Conservation (phyloP, 225 moss, liverwort and hornwort genomes). For the Straminergon stramineum region DNA sequence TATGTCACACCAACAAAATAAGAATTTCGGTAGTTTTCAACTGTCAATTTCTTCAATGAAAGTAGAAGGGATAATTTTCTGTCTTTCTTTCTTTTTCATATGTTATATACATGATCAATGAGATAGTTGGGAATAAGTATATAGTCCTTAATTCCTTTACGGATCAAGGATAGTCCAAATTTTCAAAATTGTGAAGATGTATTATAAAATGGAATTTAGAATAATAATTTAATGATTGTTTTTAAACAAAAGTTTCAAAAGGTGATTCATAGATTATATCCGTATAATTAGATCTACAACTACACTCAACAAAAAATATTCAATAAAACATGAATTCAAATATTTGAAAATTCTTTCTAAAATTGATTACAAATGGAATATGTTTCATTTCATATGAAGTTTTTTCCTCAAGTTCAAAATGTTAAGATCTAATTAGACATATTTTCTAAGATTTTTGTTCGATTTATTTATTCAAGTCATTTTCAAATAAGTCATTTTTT, state of each 20-base stretch:
- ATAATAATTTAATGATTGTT: background rate
- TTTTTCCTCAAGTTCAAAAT: background rate
- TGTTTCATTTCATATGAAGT: background rate
- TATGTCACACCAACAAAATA: fast-evolving
- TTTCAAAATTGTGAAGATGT: background rate
- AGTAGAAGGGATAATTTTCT: background rate
- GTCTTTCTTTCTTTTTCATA: background rate
- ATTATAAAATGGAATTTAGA: background rate
- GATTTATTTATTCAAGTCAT: background rate
- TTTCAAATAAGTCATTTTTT: background rate
- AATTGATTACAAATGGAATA: background rate
- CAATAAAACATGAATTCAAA: background rate
- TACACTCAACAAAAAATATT: background rate
- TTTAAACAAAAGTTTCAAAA: background rate
- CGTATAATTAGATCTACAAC: background rate
- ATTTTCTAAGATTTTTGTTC: background rate
- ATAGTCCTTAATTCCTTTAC: background rate
- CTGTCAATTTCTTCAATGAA: fast-evolving
- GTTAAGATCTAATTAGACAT: background rate
- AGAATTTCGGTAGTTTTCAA: background rate
- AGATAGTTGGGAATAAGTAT: background rate
- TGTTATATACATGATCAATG: fast-evolving
- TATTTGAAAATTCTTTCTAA: background rate
- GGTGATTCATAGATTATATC: background rate
- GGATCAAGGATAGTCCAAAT: fast-evolving